phyloP scores from a whole-genome alignment of 495 filamentous ascomycete genomes.

The Chaetomidium leptoderma region DNA sequence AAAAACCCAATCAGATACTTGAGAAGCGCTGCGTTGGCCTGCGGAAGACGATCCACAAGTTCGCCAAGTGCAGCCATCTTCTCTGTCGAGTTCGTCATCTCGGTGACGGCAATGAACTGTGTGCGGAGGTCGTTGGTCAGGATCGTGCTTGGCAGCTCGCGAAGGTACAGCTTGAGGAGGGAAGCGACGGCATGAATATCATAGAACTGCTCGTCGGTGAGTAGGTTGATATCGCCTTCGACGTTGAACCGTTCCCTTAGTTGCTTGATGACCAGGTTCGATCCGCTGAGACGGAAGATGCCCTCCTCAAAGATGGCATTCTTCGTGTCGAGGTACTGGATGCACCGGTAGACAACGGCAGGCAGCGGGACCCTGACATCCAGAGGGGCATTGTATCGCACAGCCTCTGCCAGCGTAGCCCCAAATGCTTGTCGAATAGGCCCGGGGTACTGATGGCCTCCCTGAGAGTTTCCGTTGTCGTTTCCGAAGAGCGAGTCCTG shows the following conservation, averaged over 20 bases:
- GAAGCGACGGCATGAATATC: constrained; percentile 96
- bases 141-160: constrained; percentile 86
- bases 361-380: constrained; percentile 72
- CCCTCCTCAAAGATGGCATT: constrained; percentile 83
- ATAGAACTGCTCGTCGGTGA: constrained; percentile 78
- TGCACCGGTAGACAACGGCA: constrained; percentile 94
- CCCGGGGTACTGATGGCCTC: constrained; percentile 52
- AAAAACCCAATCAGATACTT: constrained; percentile 80
- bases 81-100: constrained; percentile 67
- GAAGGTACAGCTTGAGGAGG: constrained; percentile 87
- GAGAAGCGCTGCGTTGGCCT: constrained; percentile 72
- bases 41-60: constrained; percentile 79
- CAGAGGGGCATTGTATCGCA: constrained; percentile 67
- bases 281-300: constrained; percentile 93
- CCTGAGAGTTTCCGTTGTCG: constrained; percentile 27
- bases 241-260: constrained; percentile 88
- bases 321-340: constrained; percentile 86
- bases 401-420: constrained; percentile 79
- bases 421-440: constrained; percentile 77
- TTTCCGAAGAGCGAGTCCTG: constrained; percentile 45
- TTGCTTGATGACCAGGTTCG: constrained; percentile 87
- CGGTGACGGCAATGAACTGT: constrained; percentile 81
- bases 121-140: constrained; percentile 85
- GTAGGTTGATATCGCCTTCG: constrained; percentile 87
- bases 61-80: constrained; percentile 80